Evolutionary conservation across 345 rosid genomes (phyloP).

Genomic region (Aquilaria yunnanensis): DNA sequence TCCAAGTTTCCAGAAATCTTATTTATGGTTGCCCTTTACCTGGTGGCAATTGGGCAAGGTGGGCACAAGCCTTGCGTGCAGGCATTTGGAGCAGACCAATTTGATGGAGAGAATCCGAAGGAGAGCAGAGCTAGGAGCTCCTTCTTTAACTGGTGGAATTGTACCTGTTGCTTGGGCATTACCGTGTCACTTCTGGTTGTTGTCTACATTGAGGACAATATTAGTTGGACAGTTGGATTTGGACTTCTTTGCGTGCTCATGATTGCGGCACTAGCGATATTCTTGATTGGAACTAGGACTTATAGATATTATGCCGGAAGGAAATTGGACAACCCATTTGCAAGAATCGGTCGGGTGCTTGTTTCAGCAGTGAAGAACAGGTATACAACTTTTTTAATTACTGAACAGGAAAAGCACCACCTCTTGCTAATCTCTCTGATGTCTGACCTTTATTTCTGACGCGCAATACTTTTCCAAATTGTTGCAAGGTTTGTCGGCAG

Average conservation of each 20-base stretch:
- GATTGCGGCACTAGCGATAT: constrained; percentile 23
- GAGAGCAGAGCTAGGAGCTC: constrained; percentile 50
- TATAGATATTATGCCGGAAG: constrained; percentile 15
- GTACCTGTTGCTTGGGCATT: constrained; percentile 41
- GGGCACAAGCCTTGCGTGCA: constrained; percentile 77
- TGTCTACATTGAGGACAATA: constrained; percentile 65
- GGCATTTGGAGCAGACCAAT: constrained; percentile 85
- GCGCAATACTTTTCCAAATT: too few relatives aligned
- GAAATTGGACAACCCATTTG: constrained; percentile 15
- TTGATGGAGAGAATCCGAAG: constrained; percentile 39
- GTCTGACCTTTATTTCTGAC: too few relatives aligned
- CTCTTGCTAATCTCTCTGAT: too few relatives aligned
- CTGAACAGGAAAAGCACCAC: constrained; percentile 21
- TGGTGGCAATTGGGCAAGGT: constrained; percentile 33
- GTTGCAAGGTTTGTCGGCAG: constrained; percentile 38
- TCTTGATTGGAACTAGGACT: constrained; percentile 22
- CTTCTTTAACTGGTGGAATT: constrained; percentile 84
- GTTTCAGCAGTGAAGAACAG: constrained; percentile 19
- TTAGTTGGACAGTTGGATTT: constrained; percentile 73
- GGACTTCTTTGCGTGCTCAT: constrained; percentile 24
- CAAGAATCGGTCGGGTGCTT: constrained; percentile 25
- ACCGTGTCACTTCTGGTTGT: constrained; percentile 30
- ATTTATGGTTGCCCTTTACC: constrained; percentile 28
- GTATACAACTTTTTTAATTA: constrained; percentile 14
- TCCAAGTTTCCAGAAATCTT: constrained; percentile 18